Percentiles rank a stretch among this genome's conserved stretches.
Conservation (phyloP, 1,284 basidiomycete species). For the Apiotrichum laibachii region DNA sequence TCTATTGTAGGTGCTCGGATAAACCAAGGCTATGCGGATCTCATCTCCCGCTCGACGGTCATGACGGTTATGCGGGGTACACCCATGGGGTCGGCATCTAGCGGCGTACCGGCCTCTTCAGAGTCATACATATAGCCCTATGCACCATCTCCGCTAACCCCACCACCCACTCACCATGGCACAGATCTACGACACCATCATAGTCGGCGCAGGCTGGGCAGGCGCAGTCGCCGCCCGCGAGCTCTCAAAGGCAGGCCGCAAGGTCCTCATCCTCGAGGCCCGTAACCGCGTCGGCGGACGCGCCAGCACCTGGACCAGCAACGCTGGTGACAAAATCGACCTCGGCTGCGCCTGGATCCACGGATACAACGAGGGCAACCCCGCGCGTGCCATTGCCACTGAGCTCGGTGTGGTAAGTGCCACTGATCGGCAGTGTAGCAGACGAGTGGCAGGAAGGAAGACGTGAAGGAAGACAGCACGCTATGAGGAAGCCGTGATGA, state of each 20-base stretch:
- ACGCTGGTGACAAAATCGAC: constrained; percentile 41
- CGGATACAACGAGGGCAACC: constrained; percentile 55
- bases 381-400: constrained; percentile 50
- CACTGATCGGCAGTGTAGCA: not conserved
- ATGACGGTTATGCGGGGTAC: no score
- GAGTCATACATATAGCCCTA: not conserved
- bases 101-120: no score
- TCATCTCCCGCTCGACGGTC: no score
- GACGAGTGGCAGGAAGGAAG: no score
- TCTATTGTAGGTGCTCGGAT: no score
- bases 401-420: constrained; percentile 47
- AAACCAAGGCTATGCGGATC: no score
- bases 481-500: no score
- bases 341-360: constrained; percentile 57
- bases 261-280: constrained; percentile 55
- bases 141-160: not conserved
- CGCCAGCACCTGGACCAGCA: constrained; percentile 47
- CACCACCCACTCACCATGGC: constrained; percentile 1
- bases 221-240: constrained; percentile 53
- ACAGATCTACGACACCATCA: constrained; percentile 47
- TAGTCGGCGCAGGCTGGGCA: constrained; percentile 56
- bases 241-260: constrained; percentile 48
- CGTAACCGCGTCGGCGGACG: constrained; percentile 55
- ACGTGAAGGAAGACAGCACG: no score
- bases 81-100: no score